These are phyloP conservation scores for Tardiomyces digboiensis DNA, from an alignment of 1,139 yeast genomes.

Conservation along the genomic window DNA sequence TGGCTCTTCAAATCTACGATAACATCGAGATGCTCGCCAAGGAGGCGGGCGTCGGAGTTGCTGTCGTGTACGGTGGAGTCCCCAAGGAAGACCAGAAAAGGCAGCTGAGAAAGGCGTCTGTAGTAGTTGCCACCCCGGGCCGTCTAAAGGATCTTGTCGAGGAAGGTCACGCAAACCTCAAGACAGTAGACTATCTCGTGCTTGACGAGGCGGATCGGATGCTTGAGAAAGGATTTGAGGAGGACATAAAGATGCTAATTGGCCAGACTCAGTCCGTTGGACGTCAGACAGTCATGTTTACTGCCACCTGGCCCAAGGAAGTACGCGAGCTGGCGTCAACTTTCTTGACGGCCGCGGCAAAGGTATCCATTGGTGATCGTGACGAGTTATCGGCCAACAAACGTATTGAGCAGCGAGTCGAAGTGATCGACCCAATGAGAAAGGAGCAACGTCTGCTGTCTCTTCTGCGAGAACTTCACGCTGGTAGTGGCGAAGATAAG, in stretches of 20 bases:
- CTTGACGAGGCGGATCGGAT: constrained; percentile 98
- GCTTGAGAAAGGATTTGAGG: constrained; percentile 96
- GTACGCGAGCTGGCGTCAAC: constrained; percentile 85
- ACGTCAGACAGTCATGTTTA: constrained; percentile 83
- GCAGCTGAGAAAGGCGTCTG: constrained; percentile 52
- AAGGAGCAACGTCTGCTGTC: constrained; percentile 73
- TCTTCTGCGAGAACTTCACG: constrained; percentile 64
- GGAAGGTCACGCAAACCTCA: constrained; percentile 74
- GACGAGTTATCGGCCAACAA: constrained; percentile 93
- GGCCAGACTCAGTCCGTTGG: constrained; percentile 34
- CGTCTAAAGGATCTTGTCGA: constrained; percentile 84
- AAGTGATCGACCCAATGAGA: constrained; percentile 75
- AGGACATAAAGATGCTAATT: constrained; percentile 82
- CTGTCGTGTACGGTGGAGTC: constrained; percentile 96
- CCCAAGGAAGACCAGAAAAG: constrained; percentile 85
- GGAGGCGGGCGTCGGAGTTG: constrained; percentile 55
- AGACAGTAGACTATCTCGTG: constrained; percentile 65
- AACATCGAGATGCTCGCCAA: constrained; percentile 62
- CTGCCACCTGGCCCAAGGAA: constrained; percentile 88
- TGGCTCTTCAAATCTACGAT: constrained; percentile 90
- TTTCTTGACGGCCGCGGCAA: constrained; percentile 78
- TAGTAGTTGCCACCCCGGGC: constrained; percentile 97
- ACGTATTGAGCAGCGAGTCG: constrained; percentile 87
- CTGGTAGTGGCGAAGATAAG: constrained; percentile 51
- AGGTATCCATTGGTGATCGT: constrained; percentile 87